A percentile compares a stretch with the other conserved stretches of the same genome.
phyloP scores from a whole-genome alignment of 1,284 basidiomycete species.

The Apiotrichum brassicae region DNA sequence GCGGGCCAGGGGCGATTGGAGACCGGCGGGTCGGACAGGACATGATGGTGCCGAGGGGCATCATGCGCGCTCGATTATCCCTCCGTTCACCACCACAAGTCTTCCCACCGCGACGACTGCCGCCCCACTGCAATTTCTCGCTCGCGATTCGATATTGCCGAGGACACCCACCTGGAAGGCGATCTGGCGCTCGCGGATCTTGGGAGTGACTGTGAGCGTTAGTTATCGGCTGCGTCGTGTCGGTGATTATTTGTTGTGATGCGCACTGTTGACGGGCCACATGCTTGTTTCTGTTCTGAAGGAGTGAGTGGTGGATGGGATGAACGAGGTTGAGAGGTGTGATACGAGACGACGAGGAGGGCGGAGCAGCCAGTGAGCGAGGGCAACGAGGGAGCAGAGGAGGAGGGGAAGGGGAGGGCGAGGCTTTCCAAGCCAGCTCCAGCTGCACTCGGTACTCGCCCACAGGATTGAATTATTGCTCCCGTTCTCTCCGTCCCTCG shows the following conservation, averaged over 20 bases:
- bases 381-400: not conserved
- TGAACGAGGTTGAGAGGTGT: not conserved
- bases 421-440: no score
- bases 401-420: no score
- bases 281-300: slow-evolving; percentile 16
- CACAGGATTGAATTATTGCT: no score
- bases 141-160: not conserved
- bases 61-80: no score
- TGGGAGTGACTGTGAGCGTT: slow-evolving; percentile 29
- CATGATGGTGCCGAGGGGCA: no score
- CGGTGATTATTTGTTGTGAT: not conserved
- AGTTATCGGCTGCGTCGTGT: not conserved
- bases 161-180: slow-evolving; percentile 36
- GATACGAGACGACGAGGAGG: not conserved
- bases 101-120: no score
- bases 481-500: no score
- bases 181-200: slow-evolving; percentile 42
- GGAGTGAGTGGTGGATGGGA: slow-evolving; percentile 17
- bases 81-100: no score
- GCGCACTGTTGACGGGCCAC: slow-evolving; percentile 36
- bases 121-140: no score
- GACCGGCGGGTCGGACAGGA: no score
- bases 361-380: not conserved
- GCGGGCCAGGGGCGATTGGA: no score
- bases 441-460: no score